These are phyloP conservation scores for Aspergillus persii DNA, from an alignment of 2,329 filamentous ascomycete genomes.

Conservation along the genomic window DNA sequence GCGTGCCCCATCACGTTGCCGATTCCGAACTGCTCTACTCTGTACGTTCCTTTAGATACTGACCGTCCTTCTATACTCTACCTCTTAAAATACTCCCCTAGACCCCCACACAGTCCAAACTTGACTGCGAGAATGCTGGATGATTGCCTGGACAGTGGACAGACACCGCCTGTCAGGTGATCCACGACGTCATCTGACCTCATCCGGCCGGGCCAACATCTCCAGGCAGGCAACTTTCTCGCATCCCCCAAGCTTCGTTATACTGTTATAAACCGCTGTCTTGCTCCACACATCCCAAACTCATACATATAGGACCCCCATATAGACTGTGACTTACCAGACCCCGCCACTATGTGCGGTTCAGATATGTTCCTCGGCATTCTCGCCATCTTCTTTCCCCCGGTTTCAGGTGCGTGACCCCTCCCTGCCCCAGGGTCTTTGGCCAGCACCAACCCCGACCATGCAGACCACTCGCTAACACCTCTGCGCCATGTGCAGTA, in stretches of 20 bases:
- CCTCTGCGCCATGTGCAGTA: conserved; percentile 54
- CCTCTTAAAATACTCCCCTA: no score
- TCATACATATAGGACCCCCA: conserved; percentile 1
- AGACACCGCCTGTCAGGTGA: conserved; percentile 8
- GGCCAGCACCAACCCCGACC: conserved; percentile 1
- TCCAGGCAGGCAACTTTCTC: not conserved
- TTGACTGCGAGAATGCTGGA: not conserved
- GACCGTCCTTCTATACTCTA: no score
- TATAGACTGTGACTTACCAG: conserved; percentile 1
- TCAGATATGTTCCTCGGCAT: conserved; percentile 61
- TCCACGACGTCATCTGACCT: conserved; percentile 12
- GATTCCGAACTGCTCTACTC: no score
- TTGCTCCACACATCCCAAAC: not conserved
- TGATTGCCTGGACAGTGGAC: not conserved
- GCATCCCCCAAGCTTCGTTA: not conserved
- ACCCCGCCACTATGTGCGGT: conserved; percentile 51
- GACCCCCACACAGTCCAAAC: no score
- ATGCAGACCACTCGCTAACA: conserved; percentile 28
- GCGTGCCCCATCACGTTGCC: no score
- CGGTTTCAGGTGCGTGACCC: conserved; percentile 51
- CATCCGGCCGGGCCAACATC: not conserved
- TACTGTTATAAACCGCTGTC: not conserved
- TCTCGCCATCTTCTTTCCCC: conserved; percentile 61
- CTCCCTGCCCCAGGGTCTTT: not conserved
- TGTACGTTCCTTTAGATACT: no score